Evolutionary conservation across 2,329 filamentous ascomycete genomes (phyloP), one percentile per base, ranked within the genome.

Genomic region (Hymenoscyphus linearis): DNA sequence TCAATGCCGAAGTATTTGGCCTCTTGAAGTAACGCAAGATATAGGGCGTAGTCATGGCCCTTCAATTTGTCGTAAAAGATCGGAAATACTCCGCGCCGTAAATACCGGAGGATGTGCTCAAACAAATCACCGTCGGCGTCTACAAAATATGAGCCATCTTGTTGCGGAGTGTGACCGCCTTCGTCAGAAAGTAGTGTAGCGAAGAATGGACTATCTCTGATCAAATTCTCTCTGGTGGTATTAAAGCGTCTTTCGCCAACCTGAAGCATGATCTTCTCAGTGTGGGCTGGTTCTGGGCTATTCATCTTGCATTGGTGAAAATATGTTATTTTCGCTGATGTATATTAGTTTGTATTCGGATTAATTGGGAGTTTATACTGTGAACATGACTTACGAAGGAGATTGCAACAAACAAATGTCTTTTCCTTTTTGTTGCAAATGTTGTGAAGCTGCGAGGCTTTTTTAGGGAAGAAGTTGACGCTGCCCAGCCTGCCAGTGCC

Each of bases 71-170:
- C 64, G 60, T 70, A 77, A 66, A 76, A 76, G 0, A 78, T 25
- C 0, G 76, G 74, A 36, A 70, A 66, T 3, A 69, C 66, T 2
- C 70, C 68, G 4, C 65, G 69, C 1, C 75, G 72, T 13, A 76
- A 68, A 60, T 72, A 76, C 0, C 65, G 64, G 2, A 77, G 67
- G 59, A 77, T 66, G 56, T 77, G 68, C 13, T 68, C 59, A 61
- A 78, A 78, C 2, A 75, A 31, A 0, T 67, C 62, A 0, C 72
- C 66, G 52, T 78, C 74, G 0, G 73, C 67, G 60, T 78, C 76
- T 22, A 79, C 58, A 65, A 77, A 78, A 64, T 74, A 74, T 0
- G 70, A 69, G 0, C 72, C 73, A 25, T 76, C 71, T 6, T 58
- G 36, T 52, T 70, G n/a, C n/a, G n/a, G 63, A 22, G 52, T 57